A percentile compares a stretch with the other conserved stretches of the same genome.
Evolutionary conservation across 306 rosid genomes (phyloP).

Genomic region (Fragaria nilgerrensis): DNA sequence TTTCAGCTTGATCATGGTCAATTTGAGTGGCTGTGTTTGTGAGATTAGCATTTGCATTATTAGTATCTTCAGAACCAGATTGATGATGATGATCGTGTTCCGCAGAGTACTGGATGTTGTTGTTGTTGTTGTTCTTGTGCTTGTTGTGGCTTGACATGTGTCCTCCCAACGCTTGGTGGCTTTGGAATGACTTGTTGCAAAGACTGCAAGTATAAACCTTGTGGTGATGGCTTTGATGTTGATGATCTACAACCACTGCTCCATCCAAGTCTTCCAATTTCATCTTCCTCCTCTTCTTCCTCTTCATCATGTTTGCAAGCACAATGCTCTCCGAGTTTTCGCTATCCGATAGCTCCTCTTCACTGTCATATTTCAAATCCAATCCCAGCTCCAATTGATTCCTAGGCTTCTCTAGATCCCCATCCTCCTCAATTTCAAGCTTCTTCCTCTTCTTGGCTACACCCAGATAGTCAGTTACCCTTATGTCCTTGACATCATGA

Average conservation of each 20-base stretch:
- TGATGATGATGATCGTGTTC: constrained; percentile 1
- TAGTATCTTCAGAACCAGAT: constrained; percentile 10
- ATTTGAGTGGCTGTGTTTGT: background rate
- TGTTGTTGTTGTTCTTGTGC: constrained; percentile 8
- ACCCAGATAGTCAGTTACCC: constrained; percentile 1
- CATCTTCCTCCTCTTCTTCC: constrained; percentile 20
- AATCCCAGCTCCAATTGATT: background rate
- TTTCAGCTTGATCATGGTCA: constrained; percentile 7
- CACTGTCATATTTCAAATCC: constrained; percentile 1
- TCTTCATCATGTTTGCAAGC: constrained; percentile 11
- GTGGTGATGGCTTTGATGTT: background rate
- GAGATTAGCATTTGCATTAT: background rate
- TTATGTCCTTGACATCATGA: background rate
- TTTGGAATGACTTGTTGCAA: constrained; percentile 33
- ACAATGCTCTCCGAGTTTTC: constrained; percentile 15
- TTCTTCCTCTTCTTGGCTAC: background rate
- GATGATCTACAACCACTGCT: background rate
- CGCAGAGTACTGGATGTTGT: background rate
- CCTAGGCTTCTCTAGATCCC: background rate
- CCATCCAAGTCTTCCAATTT: constrained; percentile 25
- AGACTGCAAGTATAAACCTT: constrained; percentile 27
- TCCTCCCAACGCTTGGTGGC: constrained; percentile 50
- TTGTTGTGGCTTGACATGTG: constrained; percentile 42
- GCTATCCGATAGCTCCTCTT: constrained; percentile 10
- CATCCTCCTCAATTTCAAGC: background rate